These are phyloP conservation scores for Prunella vulgaris DNA, from an alignment of 257 asterid genomes.

Conservation along the genomic window DNA sequence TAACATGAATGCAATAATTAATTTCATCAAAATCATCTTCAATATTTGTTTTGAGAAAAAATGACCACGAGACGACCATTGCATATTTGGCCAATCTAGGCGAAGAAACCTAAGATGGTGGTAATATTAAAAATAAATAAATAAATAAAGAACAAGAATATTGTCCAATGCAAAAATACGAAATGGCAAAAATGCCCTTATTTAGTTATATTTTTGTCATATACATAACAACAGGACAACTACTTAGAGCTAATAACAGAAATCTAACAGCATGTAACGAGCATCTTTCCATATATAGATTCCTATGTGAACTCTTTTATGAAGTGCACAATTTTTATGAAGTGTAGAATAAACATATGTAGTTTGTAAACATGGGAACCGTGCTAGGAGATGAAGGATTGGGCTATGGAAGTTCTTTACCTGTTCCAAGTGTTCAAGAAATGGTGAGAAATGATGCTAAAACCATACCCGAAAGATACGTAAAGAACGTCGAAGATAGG, in stretches of 20 bases:
- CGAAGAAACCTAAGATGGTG: neutral
- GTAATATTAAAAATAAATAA: neutral
- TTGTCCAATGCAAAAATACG: neutral
- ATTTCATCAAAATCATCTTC: neutral
- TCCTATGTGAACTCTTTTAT: neutral
- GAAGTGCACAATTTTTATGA: neutral
- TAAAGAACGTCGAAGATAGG: slow-evolving; percentile 32
- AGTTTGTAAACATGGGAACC: slow-evolving; percentile 22
- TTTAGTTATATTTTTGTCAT: neutral
- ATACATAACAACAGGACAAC: neutral
- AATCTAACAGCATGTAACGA: neutral
- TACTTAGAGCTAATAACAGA: neutral
- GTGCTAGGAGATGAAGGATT: slow-evolving; percentile 26
- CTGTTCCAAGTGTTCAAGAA: slow-evolving; percentile 48
- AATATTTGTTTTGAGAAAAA: neutral
- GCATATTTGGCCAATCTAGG: neutral
- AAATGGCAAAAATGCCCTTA: neutral
- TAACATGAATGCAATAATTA: neutral
- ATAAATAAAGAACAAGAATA: neutral
- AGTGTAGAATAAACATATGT: neutral
- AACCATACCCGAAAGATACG: slow-evolving; percentile 30
- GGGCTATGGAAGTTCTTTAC: slow-evolving; percentile 36
- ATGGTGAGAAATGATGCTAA: slow-evolving; percentile 32
- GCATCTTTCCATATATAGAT: slow-evolving; percentile 9
- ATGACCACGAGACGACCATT: no score